Conservation (phyloP, 2,329 filamentous ascomycete species). For the Arthrobotrys musiformis region DNA sequence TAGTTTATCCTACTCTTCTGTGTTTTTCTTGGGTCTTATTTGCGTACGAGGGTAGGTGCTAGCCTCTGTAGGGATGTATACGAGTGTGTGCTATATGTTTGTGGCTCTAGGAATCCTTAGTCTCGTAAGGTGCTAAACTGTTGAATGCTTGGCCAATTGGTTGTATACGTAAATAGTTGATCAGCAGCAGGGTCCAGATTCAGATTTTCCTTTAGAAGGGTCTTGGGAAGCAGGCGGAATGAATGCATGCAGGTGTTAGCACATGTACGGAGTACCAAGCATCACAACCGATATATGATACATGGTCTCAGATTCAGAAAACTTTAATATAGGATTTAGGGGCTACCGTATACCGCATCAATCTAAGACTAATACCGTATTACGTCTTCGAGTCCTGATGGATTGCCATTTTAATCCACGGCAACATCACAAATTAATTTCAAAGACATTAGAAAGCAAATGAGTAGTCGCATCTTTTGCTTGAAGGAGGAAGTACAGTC, state of each 20-base stretch:
- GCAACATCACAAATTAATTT: not conserved
- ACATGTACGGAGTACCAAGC: not conserved
- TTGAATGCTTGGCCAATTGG: not conserved
- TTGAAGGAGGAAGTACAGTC: slow-evolving; percentile 7
- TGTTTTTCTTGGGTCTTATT: not conserved
- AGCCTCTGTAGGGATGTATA: not conserved
- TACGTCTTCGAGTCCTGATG: not conserved
- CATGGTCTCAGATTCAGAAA: not conserved
- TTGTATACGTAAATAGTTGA: not conserved
- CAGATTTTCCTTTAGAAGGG: not conserved
- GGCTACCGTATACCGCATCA: not conserved
- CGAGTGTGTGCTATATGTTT: no score
- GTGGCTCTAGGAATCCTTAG: not conserved
- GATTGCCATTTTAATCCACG: not conserved
- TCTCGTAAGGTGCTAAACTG: not conserved
- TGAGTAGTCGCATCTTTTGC: not conserved
- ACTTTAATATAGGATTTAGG: not conserved
- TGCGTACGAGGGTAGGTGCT: not conserved
- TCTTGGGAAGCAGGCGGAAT: not conserved
- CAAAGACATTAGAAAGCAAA: not conserved
- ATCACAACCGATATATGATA: not conserved
- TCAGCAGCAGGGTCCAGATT: not conserved
- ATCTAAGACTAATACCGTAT: no score
- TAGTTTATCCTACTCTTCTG: no score
- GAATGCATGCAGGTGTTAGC: not conserved